phyloP scores from a whole-genome alignment of 2,329 filamentous ascomycete species.

The Venturia aucupariae region DNA sequence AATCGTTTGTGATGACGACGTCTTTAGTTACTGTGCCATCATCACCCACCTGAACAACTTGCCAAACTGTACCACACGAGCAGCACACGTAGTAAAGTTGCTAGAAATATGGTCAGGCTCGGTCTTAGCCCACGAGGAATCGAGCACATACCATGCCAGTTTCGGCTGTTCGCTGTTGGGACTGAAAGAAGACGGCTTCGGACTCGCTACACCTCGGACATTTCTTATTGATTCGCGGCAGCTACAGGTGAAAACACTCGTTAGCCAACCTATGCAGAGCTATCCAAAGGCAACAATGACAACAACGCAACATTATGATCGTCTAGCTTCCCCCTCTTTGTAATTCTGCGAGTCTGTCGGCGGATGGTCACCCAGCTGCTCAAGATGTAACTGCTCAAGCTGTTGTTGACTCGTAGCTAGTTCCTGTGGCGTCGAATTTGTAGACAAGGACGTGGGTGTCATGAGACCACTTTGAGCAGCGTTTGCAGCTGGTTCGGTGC shows the following conservation, averaged over 20 bases:
- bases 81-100: slow-evolving; percentile 66
- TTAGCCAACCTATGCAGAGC: slow-evolving; percentile 8
- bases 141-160: slow-evolving; percentile 80
- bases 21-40: not conserved
- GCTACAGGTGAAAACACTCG: slow-evolving; percentile 46
- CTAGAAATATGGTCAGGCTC: slow-evolving; percentile 29
- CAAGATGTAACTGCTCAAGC: slow-evolving; percentile 8
- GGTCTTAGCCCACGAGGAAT: slow-evolving; percentile 14
- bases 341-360: slow-evolving; percentile 2
- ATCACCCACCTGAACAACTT: slow-evolving; percentile 15
- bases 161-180: slow-evolving; percentile 90
- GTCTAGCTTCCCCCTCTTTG: not conserved
- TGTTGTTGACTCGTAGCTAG: slow-evolving; percentile 11
- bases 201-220: slow-evolving; percentile 79
- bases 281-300: not conserved
- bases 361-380: slow-evolving; percentile 4
- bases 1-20: not conserved
- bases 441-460: slow-evolving; percentile 8
- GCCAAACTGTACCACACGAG: slow-evolving; percentile 81
- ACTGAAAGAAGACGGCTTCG: slow-evolving; percentile 98
- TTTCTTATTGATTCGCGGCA: slow-evolving; percentile 76
- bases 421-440: not conserved
- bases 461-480: slow-evolving; percentile 4
- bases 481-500: slow-evolving; percentile 15
- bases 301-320: not conserved